Percentiles rank a stretch among this genome's conserved stretches.
These are phyloP conservation scores for Backusella psychrophila DNA, from an alignment of 192 early-diverging fungal genomes.

Conservation along the genomic window DNA sequence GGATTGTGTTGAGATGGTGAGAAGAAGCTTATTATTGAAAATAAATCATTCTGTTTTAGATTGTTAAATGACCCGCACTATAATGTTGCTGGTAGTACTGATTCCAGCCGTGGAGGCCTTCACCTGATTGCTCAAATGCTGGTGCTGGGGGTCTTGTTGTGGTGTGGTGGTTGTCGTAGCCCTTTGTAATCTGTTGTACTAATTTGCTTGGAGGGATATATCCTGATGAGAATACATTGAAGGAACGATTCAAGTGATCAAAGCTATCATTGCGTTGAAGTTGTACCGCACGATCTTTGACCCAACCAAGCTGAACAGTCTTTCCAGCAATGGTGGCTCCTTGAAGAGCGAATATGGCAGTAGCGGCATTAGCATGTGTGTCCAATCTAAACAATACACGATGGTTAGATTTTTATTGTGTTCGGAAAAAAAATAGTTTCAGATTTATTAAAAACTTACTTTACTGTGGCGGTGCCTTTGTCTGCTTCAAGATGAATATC, in stretches of 20 bases:
- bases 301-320: constrained; percentile 43
- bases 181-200: constrained; percentile 23
- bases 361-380: constrained; percentile 85
- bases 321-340: constrained; percentile 72
- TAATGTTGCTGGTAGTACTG: constrained; percentile 43
- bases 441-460: constrained; percentile 42
- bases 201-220: constrained; percentile 13
- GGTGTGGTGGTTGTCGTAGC: constrained; percentile 5
- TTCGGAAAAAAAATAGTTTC: not conserved
- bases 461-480: constrained; percentile 84
- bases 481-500: constrained; percentile 82
- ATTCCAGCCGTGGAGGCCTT: constrained; percentile 35
- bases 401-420: not conserved
- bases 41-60: constrained; percentile 10
- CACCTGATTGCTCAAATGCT: constrained; percentile 17
- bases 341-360: constrained; percentile 80
- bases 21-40: constrained; percentile 1
- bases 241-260: not conserved
- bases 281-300: constrained; percentile 5
- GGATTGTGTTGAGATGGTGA: not conserved
- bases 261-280: not conserved
- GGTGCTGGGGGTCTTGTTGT: constrained; percentile 28
- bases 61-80: constrained; percentile 30
- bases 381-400: constrained; percentile 55
- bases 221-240: constrained; percentile 8